phyloP scores from a whole-genome alignment of 192 early-diverging fungal species.

The Backusella westeae region DNA sequence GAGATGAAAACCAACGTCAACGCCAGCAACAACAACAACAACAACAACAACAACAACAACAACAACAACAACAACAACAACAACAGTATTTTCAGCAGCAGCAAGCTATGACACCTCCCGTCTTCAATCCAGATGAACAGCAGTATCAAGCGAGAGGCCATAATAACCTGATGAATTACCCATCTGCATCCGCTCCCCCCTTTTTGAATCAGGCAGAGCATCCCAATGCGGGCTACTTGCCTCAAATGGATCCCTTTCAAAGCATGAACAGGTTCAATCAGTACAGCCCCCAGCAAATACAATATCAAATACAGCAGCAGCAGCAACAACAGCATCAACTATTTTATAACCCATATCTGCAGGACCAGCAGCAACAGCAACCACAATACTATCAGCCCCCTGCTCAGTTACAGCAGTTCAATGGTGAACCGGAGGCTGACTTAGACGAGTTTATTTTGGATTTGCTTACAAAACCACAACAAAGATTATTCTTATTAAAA shows the following conservation, averaged over 20 bases:
- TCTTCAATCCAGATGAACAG: not conserved
- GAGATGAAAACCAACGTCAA: not conserved
- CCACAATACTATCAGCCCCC: constrained; percentile 4
- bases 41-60: not conserved
- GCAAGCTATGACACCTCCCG: not conserved
- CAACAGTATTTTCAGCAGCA: not conserved
- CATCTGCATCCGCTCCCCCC: not conserved
- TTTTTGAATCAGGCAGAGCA: not conserved
- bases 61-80: not conserved
- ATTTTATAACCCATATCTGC: not conserved
- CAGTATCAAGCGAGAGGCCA: not conserved
- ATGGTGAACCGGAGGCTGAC: not conserved
- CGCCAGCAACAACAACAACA: not conserved
- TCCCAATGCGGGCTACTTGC: not conserved
- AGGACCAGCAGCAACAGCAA: constrained; percentile 3
- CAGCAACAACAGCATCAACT: not conserved
- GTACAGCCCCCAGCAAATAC: not conserved
- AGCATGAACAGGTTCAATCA: not conserved
- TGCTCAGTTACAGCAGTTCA: constrained; percentile 9
- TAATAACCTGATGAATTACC: not conserved
- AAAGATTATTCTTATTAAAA: constrained; percentile 68
- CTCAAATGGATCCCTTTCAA: not conserved
- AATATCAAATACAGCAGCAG: not conserved
- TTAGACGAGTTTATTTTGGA: constrained; percentile 63
- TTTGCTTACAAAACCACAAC: constrained; percentile 58